Evolutionary conservation across 192 early-diverging fungal genomes (phyloP), one percentile per base, ranked within the genome.

Genomic region (Coemansia sp.): DNA sequence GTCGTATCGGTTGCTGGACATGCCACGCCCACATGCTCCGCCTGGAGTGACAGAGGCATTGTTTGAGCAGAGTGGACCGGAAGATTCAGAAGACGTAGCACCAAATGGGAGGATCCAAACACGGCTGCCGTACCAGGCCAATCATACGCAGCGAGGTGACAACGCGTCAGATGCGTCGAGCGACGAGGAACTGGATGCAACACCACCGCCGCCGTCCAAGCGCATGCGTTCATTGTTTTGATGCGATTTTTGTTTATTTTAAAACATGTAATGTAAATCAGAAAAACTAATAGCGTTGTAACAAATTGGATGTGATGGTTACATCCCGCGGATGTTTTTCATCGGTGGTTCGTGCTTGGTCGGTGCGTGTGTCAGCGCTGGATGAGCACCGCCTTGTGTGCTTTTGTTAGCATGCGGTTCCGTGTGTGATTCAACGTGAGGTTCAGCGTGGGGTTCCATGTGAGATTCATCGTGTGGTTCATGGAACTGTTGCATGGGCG

Each of bases 161-260:
- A 24, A 22, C 8, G 56, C 47, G n/a, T 43, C 56, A 0, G 68
- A 71, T 51, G 51, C 58, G 60, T 70, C 67, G 3, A 70, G 73
- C 39, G 77, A 74, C 19, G 77, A 73, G 48, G 76, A 79, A 32
- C 59, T 79, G 11, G 76, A 61, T 14, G 76, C 76, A 2, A 79
- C 76, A n/a, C 76, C 76, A 25, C 76, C 76, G 15, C 76, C 76
- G 38, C 67, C 76, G 22, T 73, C 62, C 62, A 79, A 79, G 54
- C 59, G 76, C 41, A n/a, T 73, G 52, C 70, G 72, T 12, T 66
- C 70, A 48, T 17, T 73, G 39, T 73, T 73, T 27, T 73, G 43
- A 63, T 22, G 3, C 9, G 19, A 0, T 43, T 21, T 21, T 21
- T 4, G 41, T 29, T 22, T 35, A 35, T 35, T 35, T 35, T 7